Base-by-base conservation (phyloP, 2,329 filamentous ascomycete genomes). In the Penicillium vulpinum region DNA sequence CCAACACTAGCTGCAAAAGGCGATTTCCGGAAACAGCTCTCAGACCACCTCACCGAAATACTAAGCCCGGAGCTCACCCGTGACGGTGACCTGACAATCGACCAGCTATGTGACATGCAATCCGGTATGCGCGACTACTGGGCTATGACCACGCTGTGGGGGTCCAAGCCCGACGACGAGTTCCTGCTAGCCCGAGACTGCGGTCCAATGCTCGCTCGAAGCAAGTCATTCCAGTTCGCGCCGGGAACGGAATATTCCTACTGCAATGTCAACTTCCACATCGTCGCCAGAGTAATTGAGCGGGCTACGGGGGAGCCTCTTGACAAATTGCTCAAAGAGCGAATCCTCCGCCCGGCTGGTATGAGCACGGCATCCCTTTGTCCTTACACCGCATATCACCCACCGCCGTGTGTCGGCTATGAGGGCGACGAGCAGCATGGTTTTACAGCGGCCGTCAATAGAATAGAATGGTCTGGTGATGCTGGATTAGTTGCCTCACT, bases 91-190 rank as follows among this genome's bases (percentile, higher is more conserved):
- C 59, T 79, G 50, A 76, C 66, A 5, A 56, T 80, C 16, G 62
- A 70, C 5, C 66, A 76, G 53, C 64, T 80, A 8, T 72, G 64
- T 52, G 69, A 77, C 57, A 80, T 75, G 64, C 75, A 77, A 56
- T 78, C 77, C 1, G 77, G 77, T 0, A 66, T 80, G 15, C 74
- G 77, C 5, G 77, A 80, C 61, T 79, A 80, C 58, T 79, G 77
- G 77, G 77, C 75, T 3, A 66, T 77, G 61, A 76, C 75, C 4
- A 70, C 73, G 10, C 71, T 80, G 8, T 78, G 75, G 74, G 78
- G 78, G 8, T 71, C 75, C 6, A 67, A 67, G 39, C 75, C 77
- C 1, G 76, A 78, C 9, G 71, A 67, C 16, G 62, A 63, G 16
- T 80, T 78, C 57, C 71, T 71, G n/a, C 62, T 79, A 16, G 63